Evolutionary conservation across 2,329 filamentous ascomycete genomes (phyloP).

Genomic region (Podosphaera fusca): DNA sequence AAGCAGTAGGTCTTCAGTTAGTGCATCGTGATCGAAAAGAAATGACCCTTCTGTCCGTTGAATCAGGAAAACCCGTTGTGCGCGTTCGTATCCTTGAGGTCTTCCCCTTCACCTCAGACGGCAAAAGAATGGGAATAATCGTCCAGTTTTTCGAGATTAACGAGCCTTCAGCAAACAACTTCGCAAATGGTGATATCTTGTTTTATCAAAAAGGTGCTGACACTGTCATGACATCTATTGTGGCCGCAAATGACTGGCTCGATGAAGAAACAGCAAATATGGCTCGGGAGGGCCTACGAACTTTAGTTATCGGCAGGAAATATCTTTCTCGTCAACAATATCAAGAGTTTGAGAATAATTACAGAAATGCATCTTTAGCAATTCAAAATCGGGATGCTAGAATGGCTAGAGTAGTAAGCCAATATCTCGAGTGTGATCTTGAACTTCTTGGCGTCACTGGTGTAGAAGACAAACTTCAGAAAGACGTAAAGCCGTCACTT

Average conservation of each 20-base stretch:
- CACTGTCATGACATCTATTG: conserved; percentile 92
- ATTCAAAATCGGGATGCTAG: conserved; percentile 59
- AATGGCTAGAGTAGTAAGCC: conserved; percentile 58
- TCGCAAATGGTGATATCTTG: conserved; percentile 61
- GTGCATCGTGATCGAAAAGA: conserved; percentile 66
- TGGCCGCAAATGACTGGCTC: conserved; percentile 91
- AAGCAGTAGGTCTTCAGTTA: conserved; percentile 70
- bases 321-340: conserved; percentile 60
- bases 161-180: conserved; percentile 21
- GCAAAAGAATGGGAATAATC: conserved; percentile 94
- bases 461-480: conserved; percentile 90
- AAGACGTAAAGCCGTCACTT: conserved; percentile 82
- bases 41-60: conserved; percentile 60
- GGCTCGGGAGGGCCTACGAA: conserved; percentile 87
- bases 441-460: conserved; percentile 93
- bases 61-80: conserved; percentile 51
- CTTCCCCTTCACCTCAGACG: conserved; percentile 93
- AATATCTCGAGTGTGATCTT: conserved; percentile 66
- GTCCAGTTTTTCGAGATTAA: conserved; percentile 54
- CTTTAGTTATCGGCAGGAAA: conserved; percentile 84
- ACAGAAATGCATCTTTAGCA: conserved; percentile 59
- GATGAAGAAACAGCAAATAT: conserved; percentile 99
- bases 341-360: conserved; percentile 49
- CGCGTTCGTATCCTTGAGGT: conserved; percentile 76
- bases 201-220: conserved; percentile 98